Conservation (phyloP, 352 stramenopile genomes). For the Globisporangium middletonii region DNA sequence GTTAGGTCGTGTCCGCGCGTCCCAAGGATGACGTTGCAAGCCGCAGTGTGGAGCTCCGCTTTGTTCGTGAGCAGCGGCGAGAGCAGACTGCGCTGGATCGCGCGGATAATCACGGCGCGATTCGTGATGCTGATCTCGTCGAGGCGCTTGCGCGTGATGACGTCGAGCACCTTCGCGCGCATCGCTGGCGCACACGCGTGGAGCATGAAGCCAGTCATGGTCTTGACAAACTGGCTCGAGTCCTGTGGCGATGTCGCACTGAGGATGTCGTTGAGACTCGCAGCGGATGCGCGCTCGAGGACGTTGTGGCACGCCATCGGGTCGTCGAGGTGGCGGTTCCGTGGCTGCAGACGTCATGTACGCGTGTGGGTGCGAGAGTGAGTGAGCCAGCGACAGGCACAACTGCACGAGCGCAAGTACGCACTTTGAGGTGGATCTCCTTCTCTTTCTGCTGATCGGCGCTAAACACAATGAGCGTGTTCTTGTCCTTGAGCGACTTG, state of each 20-base stretch:
- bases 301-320: slow-evolving; percentile 76
- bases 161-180: slow-evolving; percentile 63
- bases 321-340: slow-evolving; percentile 47
- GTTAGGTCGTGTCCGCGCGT: slow-evolving; percentile 68
- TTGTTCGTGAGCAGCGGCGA: slow-evolving; percentile 71
- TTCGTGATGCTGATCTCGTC: slow-evolving; percentile 72
- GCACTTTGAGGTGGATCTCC: slow-evolving; percentile 41
- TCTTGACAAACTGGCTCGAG: slow-evolving; percentile 71
- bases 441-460: slow-evolving; percentile 69
- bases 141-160: slow-evolving; percentile 62
- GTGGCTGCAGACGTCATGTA: slow-evolving; percentile 21
- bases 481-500: slow-evolving; percentile 67
- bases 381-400: not conserved
- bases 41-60: slow-evolving; percentile 50
- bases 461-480: slow-evolving; percentile 70
- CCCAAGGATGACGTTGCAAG: slow-evolving; percentile 61
- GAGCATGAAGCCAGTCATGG: slow-evolving; percentile 85
- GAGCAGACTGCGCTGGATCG: slow-evolving; percentile 71
- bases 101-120: slow-evolving; percentile 66
- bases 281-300: slow-evolving; percentile 38
- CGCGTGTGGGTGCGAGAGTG: not conserved
- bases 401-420: not conserved
- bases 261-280: slow-evolving; percentile 75
- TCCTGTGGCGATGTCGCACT: slow-evolving; percentile 66
- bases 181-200: slow-evolving; percentile 54